A percentile compares a stretch with the other conserved stretches of the same genome.
These are phyloP conservation scores for Colletotrichum agaves DNA, from an alignment of 2,329 filamentous ascomycete species.

Conservation along the genomic window DNA sequence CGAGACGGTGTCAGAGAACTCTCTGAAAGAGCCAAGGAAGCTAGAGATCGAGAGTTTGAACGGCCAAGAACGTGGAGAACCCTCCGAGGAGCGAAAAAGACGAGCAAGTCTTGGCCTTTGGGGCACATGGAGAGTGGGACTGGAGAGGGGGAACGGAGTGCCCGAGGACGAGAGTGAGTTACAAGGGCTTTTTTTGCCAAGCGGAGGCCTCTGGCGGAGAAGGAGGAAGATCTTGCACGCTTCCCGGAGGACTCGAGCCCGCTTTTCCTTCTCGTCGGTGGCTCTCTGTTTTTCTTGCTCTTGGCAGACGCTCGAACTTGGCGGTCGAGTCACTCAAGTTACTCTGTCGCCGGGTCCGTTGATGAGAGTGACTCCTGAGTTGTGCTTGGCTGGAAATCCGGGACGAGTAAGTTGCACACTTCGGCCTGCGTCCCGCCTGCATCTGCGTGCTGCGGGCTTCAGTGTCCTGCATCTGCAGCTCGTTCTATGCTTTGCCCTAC, in stretches of 20 bases:
- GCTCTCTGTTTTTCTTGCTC: not conserved
- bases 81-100: not conserved
- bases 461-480: conserved; percentile 18
- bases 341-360: not conserved
- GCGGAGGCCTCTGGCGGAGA: conserved; percentile 38
- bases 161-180: conserved; percentile 27
- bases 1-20: conserved; percentile 13
- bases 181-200: conserved; percentile 12
- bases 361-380: conserved; percentile 2
- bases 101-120: not conserved
- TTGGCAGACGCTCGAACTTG: conserved; percentile 27
- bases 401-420: conserved; percentile 5
- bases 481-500: not conserved
- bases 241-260: conserved; percentile 8
- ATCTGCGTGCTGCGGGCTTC: conserved; percentile 14
- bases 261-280: conserved; percentile 29
- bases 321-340: conserved; percentile 17
- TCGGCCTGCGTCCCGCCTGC: conserved; percentile 20
- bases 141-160: conserved; percentile 19
- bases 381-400: conserved; percentile 5
- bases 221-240: conserved; percentile 31
- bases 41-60: conserved; percentile 7
- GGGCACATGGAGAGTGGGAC: not conserved
- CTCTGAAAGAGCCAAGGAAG: not conserved
- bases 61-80: conserved; percentile 13